Percentiles rank a stretch among this genome's conserved stretches.
Evolutionary conservation across 139 green algal species (phyloP).

Genomic region (Micractinium sp.): DNA sequence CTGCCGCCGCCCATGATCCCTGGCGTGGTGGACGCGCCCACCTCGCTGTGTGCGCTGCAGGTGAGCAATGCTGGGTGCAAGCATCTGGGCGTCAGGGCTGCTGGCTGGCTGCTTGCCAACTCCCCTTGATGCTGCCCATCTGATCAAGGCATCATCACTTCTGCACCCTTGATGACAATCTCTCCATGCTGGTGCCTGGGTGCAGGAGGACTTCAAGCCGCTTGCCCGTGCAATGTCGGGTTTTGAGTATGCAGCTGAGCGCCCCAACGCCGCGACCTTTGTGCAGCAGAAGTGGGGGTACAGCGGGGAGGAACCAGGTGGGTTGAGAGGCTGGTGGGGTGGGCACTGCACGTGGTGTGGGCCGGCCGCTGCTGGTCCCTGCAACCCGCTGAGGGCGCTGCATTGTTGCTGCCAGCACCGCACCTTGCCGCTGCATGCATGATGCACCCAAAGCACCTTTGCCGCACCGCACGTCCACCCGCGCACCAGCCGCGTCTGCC

Average conservation of each 20-base stretch:
- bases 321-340: not conserved
- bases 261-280: not conserved
- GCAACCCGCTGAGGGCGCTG: not conserved
- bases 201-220: conserved; percentile 13
- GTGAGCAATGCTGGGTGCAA: not conserved
- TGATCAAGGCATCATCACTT: too few relatives aligned
- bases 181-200: not conserved
- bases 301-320: not conserved
- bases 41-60: conserved; percentile 16
- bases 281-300: conserved; percentile 21
- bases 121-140: too few relatives aligned
- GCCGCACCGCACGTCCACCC: too few relatives aligned
- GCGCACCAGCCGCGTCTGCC: too few relatives aligned
- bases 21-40: not conserved
- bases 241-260: not conserved
- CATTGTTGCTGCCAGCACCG: not conserved
- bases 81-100: not conserved
- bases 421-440: not conserved
- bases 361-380: not conserved
- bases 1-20: conserved; percentile 19
- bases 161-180: not conserved
- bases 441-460: not conserved
- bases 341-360: not conserved
- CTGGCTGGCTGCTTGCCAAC: not conserved
- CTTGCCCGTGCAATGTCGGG: not conserved